phyloP scores from a whole-genome alignment of 768 basidiomycete genomes.

The Pisolithus sp. region DNA sequence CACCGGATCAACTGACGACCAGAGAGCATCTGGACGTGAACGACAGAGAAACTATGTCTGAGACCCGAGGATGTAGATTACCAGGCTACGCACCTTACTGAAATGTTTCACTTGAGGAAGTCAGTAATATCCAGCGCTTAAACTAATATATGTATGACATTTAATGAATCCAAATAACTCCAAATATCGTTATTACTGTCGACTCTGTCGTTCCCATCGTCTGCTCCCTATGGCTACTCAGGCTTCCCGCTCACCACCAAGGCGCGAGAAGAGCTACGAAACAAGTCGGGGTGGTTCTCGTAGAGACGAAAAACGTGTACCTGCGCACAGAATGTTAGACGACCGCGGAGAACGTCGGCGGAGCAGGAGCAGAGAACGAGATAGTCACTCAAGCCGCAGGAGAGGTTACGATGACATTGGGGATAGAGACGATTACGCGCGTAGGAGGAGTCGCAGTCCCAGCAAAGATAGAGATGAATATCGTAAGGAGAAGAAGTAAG shows the following conservation, averaged over 20 bases:
- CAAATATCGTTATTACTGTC: not conserved
- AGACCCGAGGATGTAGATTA: too few species aligned
- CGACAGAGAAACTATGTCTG: too few species aligned
- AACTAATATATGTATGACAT: too few species aligned
- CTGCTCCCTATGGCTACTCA: constrained; percentile 37
- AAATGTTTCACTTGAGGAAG: too few species aligned
- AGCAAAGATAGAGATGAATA: constrained; percentile 21
- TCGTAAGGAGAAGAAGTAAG: constrained; percentile 45
- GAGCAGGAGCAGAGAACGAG: constrained; percentile 27
- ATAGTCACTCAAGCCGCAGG: constrained; percentile 19
- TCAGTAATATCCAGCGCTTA: too few species aligned
- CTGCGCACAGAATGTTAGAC: constrained; percentile 27
- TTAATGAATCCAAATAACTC: not conserved
- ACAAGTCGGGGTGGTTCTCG: constrained; percentile 31
- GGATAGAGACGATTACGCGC: constrained; percentile 26
- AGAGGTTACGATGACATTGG: constrained; percentile 29
- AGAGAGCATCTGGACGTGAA: constrained; percentile 13
- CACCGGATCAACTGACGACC: constrained; percentile 19
- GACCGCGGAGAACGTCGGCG: constrained; percentile 25
- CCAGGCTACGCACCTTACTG: too few species aligned
- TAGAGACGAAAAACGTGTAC: constrained; percentile 27
- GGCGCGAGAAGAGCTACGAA: constrained; percentile 17
- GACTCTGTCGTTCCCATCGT: not conserved
- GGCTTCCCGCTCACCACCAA: constrained; percentile 43
- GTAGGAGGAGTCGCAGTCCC: constrained; percentile 18